Evolutionary conservation across 164 flowering plant species (phyloP).

Genomic region (Cinnamomum micranthum): DNA sequence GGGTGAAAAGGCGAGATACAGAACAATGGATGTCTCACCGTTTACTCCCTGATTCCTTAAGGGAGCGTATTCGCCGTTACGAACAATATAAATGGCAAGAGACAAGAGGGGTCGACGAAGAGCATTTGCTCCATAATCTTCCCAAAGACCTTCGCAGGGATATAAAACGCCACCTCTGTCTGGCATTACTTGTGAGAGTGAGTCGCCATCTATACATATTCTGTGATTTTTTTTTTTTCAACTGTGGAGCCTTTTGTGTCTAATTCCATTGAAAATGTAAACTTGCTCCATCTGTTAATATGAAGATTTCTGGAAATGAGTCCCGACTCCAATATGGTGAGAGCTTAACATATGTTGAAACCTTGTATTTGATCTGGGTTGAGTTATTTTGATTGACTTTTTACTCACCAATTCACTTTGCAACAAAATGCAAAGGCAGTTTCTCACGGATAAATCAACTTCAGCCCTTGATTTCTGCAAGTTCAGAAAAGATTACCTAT

Average conservation of each 20-base stretch:
- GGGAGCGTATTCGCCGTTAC: constrained; percentile 54
- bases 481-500: not conserved
- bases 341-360: too few species aligned
- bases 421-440: not conserved
- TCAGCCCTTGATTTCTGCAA: not conserved
- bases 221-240: too few species aligned
- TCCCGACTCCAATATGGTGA: too few species aligned
- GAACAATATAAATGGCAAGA: constrained; percentile 70
- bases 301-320: too few species aligned
- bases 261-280: too few species aligned
- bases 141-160: constrained; percentile 69
- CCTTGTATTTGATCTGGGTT: not conserved
- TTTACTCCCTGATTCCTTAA: constrained; percentile 47
- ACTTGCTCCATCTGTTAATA: too few species aligned
- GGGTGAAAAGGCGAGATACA: constrained; percentile 60
- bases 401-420: not conserved
- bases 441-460: not conserved
- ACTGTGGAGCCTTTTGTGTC: too few species aligned
- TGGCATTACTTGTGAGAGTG: constrained; percentile 49
- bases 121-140: constrained; percentile 39
- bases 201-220: constrained; percentile 10
- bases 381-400: not conserved
- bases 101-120: constrained; percentile 70
- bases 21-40: constrained; percentile 79
- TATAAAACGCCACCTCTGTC: constrained; percentile 58